A percentile compares a stretch with the other conserved stretches of the same genome.
These are phyloP conservation scores for Malassezia japonica DNA, from an alignment of 1,284 basidiomycete species.

Conservation along the genomic window DNA sequence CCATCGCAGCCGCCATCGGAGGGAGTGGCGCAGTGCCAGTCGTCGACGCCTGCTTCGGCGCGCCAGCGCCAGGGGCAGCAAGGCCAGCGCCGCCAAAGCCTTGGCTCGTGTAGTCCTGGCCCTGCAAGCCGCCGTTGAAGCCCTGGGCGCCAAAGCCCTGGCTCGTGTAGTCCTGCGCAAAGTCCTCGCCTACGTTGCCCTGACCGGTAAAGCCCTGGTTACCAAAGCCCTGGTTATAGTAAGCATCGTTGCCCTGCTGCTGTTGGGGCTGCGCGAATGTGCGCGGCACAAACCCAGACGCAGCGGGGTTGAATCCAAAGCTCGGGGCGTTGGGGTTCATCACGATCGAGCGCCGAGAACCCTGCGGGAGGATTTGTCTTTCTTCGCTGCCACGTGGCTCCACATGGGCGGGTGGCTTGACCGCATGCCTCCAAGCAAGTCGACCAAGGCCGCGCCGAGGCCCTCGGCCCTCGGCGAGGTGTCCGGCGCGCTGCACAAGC, in stretches of 20 bases:
- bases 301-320: conserved; percentile 46
- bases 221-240: conserved; percentile 19
- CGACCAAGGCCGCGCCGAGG: not conserved
- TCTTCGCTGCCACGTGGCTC: conserved; percentile 11
- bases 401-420: conserved; percentile 4
- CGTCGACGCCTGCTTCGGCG: not conserved
- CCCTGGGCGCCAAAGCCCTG: conserved; percentile 18
- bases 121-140: not conserved
- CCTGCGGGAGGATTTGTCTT: not conserved
- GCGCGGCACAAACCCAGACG: conserved; percentile 41
- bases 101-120: conserved; percentile 11
- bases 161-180: conserved; percentile 14
- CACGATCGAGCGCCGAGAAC: no score
- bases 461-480: not conserved
- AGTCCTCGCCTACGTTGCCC: not conserved
- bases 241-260: conserved; percentile 16
- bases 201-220: not conserved
- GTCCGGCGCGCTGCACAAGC: not conserved
- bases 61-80: conserved; percentile 5
- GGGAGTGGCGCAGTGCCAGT: conserved; percentile 7
- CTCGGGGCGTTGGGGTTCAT: conserved; percentile 48
- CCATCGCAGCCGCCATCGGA: conserved; percentile 22
- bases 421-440: conserved; percentile 5
- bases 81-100: conserved; percentile 2
- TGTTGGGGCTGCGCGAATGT: conserved; percentile 14